Percentiles rank a stretch among this genome's conserved stretches.
These are phyloP conservation scores for Alternaria novae-zelandiae DNA, from an alignment of 2,329 filamentous ascomycete species.

Conservation along the genomic window DNA sequence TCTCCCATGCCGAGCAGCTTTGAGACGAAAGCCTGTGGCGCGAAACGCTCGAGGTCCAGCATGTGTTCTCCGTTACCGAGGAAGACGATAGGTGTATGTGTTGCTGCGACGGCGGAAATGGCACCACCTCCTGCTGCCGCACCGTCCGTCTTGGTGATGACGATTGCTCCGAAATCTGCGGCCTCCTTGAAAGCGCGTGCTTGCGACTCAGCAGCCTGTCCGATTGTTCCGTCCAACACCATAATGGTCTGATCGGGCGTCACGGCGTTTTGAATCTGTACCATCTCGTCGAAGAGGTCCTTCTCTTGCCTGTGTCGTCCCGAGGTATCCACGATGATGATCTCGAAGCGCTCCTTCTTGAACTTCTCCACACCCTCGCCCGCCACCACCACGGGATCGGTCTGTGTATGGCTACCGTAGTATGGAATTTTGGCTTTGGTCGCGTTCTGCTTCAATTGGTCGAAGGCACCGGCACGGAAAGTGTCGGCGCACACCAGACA, in stretches of 20 bases:
- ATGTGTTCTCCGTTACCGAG: slow-evolving; percentile 98
- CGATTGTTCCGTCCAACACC: slow-evolving; percentile 95
- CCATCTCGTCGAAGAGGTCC: slow-evolving; percentile 96
- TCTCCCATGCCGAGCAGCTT: slow-evolving; percentile 98
- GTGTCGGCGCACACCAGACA: slow-evolving; percentile 97
- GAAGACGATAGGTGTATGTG: slow-evolving; percentile 95
- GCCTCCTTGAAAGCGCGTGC: slow-evolving; percentile 97
- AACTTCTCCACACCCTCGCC: slow-evolving; percentile 98
- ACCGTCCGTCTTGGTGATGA: slow-evolving; percentile 98
- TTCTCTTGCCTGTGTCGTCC: slow-evolving; percentile 94
- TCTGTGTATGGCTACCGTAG: slow-evolving; percentile 95
- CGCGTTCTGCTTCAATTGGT: slow-evolving; percentile 98
- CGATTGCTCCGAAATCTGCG: slow-evolving; percentile 96
- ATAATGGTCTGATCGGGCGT: slow-evolving; percentile 96
- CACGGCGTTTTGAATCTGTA: slow-evolving; percentile 91
- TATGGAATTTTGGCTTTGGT: slow-evolving; percentile 99
- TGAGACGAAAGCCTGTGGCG: slow-evolving; percentile 89
- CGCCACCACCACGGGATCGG: slow-evolving; percentile 90
- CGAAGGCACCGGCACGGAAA: slow-evolving; percentile 97
- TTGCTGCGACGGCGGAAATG: slow-evolving; percentile 95
- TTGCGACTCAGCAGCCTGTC: slow-evolving; percentile 93
- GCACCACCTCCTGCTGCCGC: slow-evolving; percentile 95
- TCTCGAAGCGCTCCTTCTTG: slow-evolving; percentile 97
- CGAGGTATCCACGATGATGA: slow-evolving; percentile 98
- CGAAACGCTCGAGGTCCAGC: slow-evolving; percentile 91